Base-by-base conservation (phyloP, 257 asterid genomes). In the Nicotiana tabacum region DNA sequence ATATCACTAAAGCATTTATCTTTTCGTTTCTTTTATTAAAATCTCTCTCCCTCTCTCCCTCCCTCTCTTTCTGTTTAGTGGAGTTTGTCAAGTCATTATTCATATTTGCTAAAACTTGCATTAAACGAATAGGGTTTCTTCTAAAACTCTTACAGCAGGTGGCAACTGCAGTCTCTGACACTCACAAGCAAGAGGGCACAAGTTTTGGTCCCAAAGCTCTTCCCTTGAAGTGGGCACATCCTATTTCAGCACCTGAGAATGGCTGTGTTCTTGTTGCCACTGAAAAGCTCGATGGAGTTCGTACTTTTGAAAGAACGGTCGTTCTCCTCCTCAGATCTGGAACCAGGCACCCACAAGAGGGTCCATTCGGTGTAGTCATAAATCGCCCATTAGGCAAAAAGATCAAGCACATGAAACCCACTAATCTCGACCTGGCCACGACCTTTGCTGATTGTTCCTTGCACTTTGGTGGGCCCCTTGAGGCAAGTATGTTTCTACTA, bases 381-480 rank as follows among this genome's bases (percentile, higher is more conserved):
- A 96, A 93, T 77, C 95, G 97, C 21, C 97, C 98, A 82, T 93
- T 92, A 61, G 81, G 91, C 92, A 93, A 93, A 85, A 92, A 83
- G 87, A 92, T 92, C 92, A 94, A 91, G 83, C 93, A 96, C 77
- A 92, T 94, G 95, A 93, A 90, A 83, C 95, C 98, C 68, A 87
- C 91, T 35, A 93, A 91, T 87, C 84, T 82, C 2, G 95, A 92
- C 84, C 86, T 94, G 80, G 95, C 96, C 53, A 94, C 95, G 15
- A 96, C 99, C 7, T 96, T 93, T 78, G 86, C 97, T 0, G 94
- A 96, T 53, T 96, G 97, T 77, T 86, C 94, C 84, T 83, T 96
- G 92, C 92, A 96, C 86, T 94, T 91, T 77, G 99, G 98, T 24
- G 99, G 99, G 2, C 99, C 99, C 84, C 99, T 96, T 32, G 98